Percentiles rank a stretch among this genome's conserved stretches.
Conservation (phyloP, 1,284 basidiomycete genomes). For the Athelia psychrophila region DNA sequence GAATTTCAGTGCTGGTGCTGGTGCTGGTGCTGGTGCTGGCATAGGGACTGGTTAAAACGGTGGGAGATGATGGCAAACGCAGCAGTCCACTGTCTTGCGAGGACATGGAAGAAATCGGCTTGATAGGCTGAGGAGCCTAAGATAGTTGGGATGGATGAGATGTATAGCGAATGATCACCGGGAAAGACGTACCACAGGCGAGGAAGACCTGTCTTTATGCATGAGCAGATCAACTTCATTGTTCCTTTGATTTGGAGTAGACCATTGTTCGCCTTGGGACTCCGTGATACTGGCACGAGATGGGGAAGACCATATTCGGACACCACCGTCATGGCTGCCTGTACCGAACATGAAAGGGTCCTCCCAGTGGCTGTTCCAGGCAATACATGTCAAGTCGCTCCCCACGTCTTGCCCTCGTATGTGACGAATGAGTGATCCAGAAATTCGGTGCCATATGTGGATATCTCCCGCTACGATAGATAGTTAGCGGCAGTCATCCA, state of each 20-base stretch:
- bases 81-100: too few species aligned
- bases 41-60: too few species aligned
- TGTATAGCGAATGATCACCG: too few species aligned
- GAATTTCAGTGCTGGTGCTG: too few species aligned
- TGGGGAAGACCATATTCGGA: conserved; percentile 53
- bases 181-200: too few species aligned
- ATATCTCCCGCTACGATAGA: conserved; percentile 64
- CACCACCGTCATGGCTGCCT: conserved; percentile 70
- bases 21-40: too few species aligned
- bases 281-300: background rate
- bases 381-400: conserved; percentile 72
- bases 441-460: conserved; percentile 82
- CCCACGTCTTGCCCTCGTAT: conserved; percentile 56
- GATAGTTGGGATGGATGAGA: too few species aligned
- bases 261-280: background rate
- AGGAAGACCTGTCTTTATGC: too few species aligned
- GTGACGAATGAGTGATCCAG: conserved; percentile 62
- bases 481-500: conserved; percentile 2
- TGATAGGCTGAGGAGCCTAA: too few species aligned
- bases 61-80: too few species aligned
- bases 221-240: too few species aligned
- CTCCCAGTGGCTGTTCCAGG: conserved; percentile 67
- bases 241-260: background rate
- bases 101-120: too few species aligned
- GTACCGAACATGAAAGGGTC: conserved; percentile 79